These are phyloP conservation scores for Auricularia sp. DNA, from an alignment of 768 basidiomycete species.

Conservation along the genomic window DNA sequence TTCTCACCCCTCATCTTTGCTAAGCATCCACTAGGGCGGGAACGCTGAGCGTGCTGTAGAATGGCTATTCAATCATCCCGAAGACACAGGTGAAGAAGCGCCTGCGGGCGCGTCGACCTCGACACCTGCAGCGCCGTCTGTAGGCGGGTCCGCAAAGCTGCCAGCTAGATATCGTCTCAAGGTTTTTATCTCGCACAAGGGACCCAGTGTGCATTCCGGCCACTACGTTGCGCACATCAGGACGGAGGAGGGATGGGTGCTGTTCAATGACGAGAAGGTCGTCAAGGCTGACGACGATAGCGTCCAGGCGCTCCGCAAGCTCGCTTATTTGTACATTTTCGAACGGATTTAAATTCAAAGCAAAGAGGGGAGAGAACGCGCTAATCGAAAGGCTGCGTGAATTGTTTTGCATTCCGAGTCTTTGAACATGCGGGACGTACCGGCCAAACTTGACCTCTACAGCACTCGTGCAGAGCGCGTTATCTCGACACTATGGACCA, in stretches of 20 bases:
- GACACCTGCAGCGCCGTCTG: slow-evolving; percentile 11
- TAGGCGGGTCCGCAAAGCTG: slow-evolving; percentile 44
- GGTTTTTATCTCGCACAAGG: slow-evolving; percentile 96
- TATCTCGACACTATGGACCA: neutral
- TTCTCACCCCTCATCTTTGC: neutral
- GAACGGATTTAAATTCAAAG: slow-evolving; percentile 38
- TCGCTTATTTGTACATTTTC: slow-evolving; percentile 93
- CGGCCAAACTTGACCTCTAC: too few species aligned
- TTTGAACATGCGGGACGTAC: too few species aligned
- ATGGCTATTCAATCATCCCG: slow-evolving; percentile 92
- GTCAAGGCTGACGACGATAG: slow-evolving; percentile 80
- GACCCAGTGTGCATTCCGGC: slow-evolving; percentile 87
- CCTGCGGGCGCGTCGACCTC: slow-evolving; percentile 13
- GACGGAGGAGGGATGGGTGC: slow-evolving; percentile 58
- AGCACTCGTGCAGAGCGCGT: neutral
- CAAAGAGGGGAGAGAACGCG: too few species aligned
- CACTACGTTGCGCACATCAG: slow-evolving; percentile 84
- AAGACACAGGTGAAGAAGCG: slow-evolving; percentile 61
- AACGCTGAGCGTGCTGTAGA: slow-evolving; percentile 82
- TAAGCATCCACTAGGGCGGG: slow-evolving; percentile 36
- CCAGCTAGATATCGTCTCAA: slow-evolving; percentile 76
- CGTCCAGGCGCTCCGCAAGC: slow-evolving; percentile 64
- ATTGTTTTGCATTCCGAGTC: too few species aligned
- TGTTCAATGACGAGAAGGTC: slow-evolving; percentile 96
- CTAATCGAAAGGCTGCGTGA: too few species aligned